Percentiles rank a stretch among this genome's conserved stretches.
Evolutionary conservation across 768 basidiomycete genomes (phyloP).

Genomic region (Hygrophoropsis aurantiaca): DNA sequence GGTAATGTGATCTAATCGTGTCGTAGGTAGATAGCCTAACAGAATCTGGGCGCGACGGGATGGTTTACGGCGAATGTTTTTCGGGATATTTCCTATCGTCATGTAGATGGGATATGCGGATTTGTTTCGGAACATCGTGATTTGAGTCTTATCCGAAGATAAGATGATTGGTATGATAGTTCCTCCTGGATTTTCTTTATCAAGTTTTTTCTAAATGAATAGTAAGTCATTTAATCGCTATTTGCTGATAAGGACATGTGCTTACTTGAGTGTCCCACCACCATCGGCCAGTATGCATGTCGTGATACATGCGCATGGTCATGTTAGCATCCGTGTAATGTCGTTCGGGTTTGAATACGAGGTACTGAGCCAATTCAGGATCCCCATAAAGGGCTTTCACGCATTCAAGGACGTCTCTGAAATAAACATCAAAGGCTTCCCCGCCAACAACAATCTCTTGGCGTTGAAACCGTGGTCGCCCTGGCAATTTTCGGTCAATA

Average conservation of each 20-base stretch:
- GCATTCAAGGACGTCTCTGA: constrained; percentile 35
- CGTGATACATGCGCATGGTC: constrained; percentile 31
- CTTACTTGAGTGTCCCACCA: constrained; percentile 52
- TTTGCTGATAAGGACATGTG: no score
- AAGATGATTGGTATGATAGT: background rate
- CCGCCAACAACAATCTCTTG: constrained; percentile 17
- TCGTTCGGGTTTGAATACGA: constrained; percentile 34
- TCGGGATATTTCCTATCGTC: constrained; percentile 40
- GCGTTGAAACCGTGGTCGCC: background rate
- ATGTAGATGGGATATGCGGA: constrained; percentile 16
- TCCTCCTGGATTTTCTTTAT: background rate
- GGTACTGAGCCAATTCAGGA: constrained; percentile 27
- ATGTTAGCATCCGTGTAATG: constrained; percentile 33
- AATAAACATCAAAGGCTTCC: constrained; percentile 32
- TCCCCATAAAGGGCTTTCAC: constrained; percentile 34
- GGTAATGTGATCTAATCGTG: constrained; percentile 22
- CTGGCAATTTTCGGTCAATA: constrained; percentile 26
- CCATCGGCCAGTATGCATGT: constrained; percentile 51
- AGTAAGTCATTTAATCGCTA: no score
- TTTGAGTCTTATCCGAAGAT: constrained; percentile 4
- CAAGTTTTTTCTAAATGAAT: no score
- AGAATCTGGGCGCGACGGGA: constrained; percentile 31
- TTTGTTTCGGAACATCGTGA: constrained; percentile 11
- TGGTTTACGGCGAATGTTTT: constrained; percentile 35
- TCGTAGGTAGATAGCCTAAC: constrained; percentile 38